phyloP scores from a whole-genome alignment of 345 rosid species.

The Populus alba region DNA sequence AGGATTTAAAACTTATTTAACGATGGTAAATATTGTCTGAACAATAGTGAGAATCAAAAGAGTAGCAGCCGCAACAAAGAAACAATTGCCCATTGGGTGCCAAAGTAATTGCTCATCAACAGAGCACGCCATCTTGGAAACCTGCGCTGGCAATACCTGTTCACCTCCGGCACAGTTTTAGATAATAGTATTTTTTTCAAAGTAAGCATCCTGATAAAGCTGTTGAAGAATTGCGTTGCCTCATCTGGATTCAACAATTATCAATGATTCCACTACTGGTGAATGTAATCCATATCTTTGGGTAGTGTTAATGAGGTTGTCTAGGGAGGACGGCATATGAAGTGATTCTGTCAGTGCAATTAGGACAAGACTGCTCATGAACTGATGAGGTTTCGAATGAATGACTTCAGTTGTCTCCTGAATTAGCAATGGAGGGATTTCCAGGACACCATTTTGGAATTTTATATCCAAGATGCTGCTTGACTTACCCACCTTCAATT shows the following conservation, averaged over 20 bases:
- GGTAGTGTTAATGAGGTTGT: conserved; percentile 9
- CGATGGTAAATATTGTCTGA: conserved; percentile 1
- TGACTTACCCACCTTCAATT: neutral
- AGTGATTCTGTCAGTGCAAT: neutral
- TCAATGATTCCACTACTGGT: neutral
- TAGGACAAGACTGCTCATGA: conserved; percentile 16
- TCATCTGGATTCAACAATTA: conserved; percentile 17
- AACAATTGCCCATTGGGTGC: conserved; percentile 8
- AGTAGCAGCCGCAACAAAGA: neutral
- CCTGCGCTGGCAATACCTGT: neutral
- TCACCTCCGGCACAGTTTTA: neutral
- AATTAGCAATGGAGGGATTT: conserved; percentile 13
- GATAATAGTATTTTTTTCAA: neutral
- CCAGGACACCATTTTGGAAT: neutral
- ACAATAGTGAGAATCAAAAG: conserved; percentile 6
- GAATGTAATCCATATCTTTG: conserved; percentile 12
- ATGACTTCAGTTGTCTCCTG: conserved; percentile 16
- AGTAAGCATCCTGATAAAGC: conserved; percentile 16
- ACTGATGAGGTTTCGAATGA: conserved; percentile 23
- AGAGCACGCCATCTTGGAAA: neutral
- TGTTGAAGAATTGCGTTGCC: conserved; percentile 24
- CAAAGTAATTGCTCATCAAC: neutral
- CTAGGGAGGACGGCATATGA: conserved; percentile 20
- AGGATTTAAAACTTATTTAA: no score
- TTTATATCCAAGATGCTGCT: conserved; percentile 14